Evolutionary conservation across 371 early-diverging fungal genomes (phyloP).

Genomic region (Mucor circinelloides): DNA sequence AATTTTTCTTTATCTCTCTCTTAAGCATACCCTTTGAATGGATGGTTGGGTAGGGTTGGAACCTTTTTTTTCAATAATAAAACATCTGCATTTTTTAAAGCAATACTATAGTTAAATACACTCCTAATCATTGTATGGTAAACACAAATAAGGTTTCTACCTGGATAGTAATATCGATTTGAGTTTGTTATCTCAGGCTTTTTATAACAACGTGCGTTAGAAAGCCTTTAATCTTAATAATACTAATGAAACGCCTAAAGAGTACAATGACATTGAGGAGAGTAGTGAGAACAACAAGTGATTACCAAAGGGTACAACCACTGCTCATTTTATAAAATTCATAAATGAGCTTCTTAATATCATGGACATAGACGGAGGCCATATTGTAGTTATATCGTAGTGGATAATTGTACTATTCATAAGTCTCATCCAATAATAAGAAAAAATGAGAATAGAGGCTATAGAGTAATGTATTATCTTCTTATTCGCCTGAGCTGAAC

Average conservation of each 20-base stretch:
- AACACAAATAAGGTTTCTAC: slow-evolving; percentile 1
- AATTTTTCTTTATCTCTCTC: slow-evolving; percentile 14
- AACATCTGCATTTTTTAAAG: slow-evolving; percentile 13
- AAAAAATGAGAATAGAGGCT: slow-evolving; percentile 7
- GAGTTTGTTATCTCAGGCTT: slow-evolving; percentile 5
- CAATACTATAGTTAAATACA: slow-evolving; percentile 7
- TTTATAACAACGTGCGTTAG: slow-evolving; percentile 3
- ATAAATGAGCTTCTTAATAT: slow-evolving; percentile 10
- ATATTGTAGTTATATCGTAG: slow-evolving; percentile 1
- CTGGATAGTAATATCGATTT: slow-evolving; percentile 9
- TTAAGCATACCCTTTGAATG: slow-evolving; percentile 14
- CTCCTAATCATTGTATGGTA: neutral
- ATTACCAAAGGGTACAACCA: slow-evolving; percentile 9
- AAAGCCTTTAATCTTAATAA: slow-evolving; percentile 5
- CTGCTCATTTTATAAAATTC: slow-evolving; percentile 14
- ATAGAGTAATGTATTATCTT: slow-evolving; percentile 6
- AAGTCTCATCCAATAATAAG: slow-evolving; percentile 5
- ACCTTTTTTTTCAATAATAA: slow-evolving; percentile 12
- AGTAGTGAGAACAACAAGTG: slow-evolving; percentile 3
- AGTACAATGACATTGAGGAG: slow-evolving; percentile 3
- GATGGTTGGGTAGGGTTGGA: slow-evolving; percentile 19
- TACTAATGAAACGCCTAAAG: slow-evolving; percentile 7
- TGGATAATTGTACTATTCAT: slow-evolving; percentile 5
- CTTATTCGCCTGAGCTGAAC: slow-evolving; percentile 10
- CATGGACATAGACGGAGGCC: slow-evolving; percentile 7